Conservation (phyloP, 257 asterid species). For the Orobanche coerulescens region DNA sequence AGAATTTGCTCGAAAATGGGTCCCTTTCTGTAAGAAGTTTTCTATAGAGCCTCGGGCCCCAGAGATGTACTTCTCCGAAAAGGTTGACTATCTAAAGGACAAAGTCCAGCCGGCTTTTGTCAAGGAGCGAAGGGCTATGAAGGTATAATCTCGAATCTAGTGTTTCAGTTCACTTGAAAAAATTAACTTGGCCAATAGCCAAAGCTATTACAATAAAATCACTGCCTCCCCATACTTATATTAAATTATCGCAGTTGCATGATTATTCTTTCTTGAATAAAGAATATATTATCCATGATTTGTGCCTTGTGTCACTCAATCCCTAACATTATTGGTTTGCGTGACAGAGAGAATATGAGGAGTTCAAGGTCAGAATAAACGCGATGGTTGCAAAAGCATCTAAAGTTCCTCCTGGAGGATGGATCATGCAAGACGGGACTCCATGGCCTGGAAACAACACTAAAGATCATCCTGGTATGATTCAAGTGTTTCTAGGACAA, state of each 20-base stretch:
- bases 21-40: conserved; percentile 88
- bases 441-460: conserved; percentile 99
- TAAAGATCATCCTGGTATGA: conserved; percentile 97
- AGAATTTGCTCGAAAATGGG: conserved; percentile 90
- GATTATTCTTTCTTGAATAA: neutral
- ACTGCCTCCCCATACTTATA: no score
- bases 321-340: neutral
- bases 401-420: conserved; percentile 85
- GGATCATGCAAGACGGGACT: conserved; percentile 99
- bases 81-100: conserved; percentile 86
- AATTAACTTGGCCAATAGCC: no score
- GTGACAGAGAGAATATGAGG: conserved; percentile 92
- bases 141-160: conserved; percentile 39
- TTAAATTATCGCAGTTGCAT: no score
- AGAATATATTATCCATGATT: neutral
- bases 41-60: conserved; percentile 95
- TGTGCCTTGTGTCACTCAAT: neutral
- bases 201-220: no score
- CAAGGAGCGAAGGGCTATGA: conserved; percentile 95
- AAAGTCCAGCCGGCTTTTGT: conserved; percentile 96
- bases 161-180: no score
- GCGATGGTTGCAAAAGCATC: conserved; percentile 92
- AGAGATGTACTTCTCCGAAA: conserved; percentile 80
- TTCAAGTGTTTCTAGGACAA: conserved; percentile 96
- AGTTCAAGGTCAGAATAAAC: conserved; percentile 79